Conservation (phyloP, 1,139 yeast species). For the Kurtzmaniella quercitrusa region DNA sequence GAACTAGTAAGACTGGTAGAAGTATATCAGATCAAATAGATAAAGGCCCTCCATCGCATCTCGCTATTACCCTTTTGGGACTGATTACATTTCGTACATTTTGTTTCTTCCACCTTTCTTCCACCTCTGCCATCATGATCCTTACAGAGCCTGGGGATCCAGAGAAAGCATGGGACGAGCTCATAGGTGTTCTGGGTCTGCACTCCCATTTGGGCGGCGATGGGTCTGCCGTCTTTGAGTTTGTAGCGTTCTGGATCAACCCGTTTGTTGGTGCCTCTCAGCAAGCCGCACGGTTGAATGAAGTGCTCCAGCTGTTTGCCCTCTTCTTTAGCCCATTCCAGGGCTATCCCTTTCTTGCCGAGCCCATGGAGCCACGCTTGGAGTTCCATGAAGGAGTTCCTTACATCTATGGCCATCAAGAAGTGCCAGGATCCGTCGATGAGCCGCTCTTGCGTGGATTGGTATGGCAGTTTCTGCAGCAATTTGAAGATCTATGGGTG, state of each 20-base stretch:
- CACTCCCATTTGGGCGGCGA: constrained; percentile 5
- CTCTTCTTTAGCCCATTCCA: constrained; percentile 34
- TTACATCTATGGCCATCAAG: constrained; percentile 41
- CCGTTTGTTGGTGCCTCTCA: background rate
- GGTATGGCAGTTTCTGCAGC: constrained; percentile 26
- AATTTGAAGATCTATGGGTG: constrained; percentile 30
- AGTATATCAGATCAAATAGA: too few species aligned
- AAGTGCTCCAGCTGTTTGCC: constrained; percentile 10
- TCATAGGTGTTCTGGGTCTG: background rate
- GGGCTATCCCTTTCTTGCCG: constrained; percentile 28
- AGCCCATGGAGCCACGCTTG: constrained; percentile 10
- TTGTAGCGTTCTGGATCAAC: constrained; percentile 6
- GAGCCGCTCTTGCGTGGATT: constrained; percentile 47
- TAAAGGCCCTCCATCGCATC: too few species aligned
- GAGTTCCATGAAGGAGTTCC: constrained; percentile 8
- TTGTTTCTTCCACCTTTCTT: too few species aligned
- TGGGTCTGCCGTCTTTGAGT: constrained; percentile 6
- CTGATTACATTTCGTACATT: too few species aligned
- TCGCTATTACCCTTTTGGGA: too few species aligned
- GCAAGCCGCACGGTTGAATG: background rate
- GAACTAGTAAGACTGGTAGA: too few species aligned
- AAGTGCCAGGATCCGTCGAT: constrained; percentile 36
- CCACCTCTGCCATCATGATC: background rate
- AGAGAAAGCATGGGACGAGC: background rate
- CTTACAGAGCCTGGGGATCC: background rate